A percentile compares a stretch with the other conserved stretches of the same genome.
Conservation (phyloP, 2,329 filamentous ascomycete species). For the Penicillium vulpinum region DNA sequence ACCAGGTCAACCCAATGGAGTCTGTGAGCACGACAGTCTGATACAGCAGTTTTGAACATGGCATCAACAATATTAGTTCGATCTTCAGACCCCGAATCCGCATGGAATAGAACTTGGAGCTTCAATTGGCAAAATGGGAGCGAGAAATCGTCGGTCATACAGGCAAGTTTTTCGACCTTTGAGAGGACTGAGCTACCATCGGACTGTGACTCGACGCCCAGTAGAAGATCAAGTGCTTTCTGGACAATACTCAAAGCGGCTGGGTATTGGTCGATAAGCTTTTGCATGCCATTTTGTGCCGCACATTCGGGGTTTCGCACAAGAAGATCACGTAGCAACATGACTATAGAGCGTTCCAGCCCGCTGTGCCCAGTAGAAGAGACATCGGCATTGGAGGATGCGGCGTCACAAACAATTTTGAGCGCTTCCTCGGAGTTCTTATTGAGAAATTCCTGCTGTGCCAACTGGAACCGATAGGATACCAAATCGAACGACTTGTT, state of each 20-base stretch:
- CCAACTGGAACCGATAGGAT: conserved; percentile 43
- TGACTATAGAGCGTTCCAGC: conserved; percentile 27
- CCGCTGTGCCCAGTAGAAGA: conserved; percentile 10
- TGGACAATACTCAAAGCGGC: conserved; percentile 29
- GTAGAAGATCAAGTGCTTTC: conserved; percentile 35
- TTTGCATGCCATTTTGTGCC: conserved; percentile 32
- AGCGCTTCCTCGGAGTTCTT: conserved; percentile 37
- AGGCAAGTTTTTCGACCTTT: conserved; percentile 38
- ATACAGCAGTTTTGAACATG: conserved; percentile 43
- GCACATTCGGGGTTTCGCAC: conserved; percentile 34
- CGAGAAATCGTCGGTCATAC: conserved; percentile 44
- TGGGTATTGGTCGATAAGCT: conserved; percentile 30
- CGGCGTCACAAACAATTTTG: conserved; percentile 35
- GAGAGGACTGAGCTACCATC: conserved; percentile 23
- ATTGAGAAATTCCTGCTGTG: conserved; percentile 41
- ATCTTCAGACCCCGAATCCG: conserved; percentile 28
- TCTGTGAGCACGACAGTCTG: conserved; percentile 34
- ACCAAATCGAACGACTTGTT: conserved; percentile 34
- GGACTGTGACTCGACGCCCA: conserved; percentile 29
- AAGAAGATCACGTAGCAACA: conserved; percentile 36
- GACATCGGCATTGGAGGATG: conserved; percentile 17
- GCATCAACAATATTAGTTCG: conserved; percentile 39
- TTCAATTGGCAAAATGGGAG: conserved; percentile 46
- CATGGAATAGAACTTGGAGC: conserved; percentile 42
- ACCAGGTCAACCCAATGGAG: conserved; percentile 44